Conservation (phyloP, 805 yeast species). For the Hanseniaspora guilliermondii region DNA sequence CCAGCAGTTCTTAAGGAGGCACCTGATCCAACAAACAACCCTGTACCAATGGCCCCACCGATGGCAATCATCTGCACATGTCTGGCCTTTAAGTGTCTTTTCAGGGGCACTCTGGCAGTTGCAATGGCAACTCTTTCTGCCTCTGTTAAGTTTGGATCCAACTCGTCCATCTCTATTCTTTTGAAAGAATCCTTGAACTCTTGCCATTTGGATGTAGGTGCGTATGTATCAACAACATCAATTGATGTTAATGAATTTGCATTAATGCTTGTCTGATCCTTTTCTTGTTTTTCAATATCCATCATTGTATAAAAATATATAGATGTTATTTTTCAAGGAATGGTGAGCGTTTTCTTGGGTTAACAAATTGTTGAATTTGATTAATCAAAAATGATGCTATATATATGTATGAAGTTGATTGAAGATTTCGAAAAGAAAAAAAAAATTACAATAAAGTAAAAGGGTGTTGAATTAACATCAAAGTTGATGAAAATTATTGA, state of each 20-base stretch:
- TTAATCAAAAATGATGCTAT: too few relatives aligned
- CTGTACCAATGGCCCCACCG: conserved; percentile 67
- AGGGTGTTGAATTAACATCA: too few relatives aligned
- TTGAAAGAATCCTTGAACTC: conserved; percentile 40
- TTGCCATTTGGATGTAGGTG: conserved; percentile 26
- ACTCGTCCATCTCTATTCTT: conserved; percentile 26
- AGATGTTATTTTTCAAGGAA: background rate
- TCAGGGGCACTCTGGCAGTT: conserved; percentile 45
- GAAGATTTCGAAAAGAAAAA: too few relatives aligned
- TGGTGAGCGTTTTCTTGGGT: too few relatives aligned
- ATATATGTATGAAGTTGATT: too few relatives aligned
- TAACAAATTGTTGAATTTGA: too few relatives aligned
- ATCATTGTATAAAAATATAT: background rate
- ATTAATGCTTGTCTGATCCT: background rate
- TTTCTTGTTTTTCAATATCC: conserved; percentile 12
- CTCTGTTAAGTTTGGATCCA: conserved; percentile 31
- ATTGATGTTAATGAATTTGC: background rate
- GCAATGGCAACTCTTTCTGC: conserved; percentile 36
- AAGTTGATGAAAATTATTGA: too few relatives aligned
- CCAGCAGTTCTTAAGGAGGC: conserved; percentile 50
- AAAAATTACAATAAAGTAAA: too few relatives aligned
- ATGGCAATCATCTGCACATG: conserved; percentile 54
- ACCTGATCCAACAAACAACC: conserved; percentile 64
- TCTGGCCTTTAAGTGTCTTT: conserved; percentile 41
- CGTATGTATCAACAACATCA: background rate